These are phyloP conservation scores for Penicillium occitanis DNA, from an alignment of 2,329 filamentous ascomycete species.

Conservation along the genomic window DNA sequence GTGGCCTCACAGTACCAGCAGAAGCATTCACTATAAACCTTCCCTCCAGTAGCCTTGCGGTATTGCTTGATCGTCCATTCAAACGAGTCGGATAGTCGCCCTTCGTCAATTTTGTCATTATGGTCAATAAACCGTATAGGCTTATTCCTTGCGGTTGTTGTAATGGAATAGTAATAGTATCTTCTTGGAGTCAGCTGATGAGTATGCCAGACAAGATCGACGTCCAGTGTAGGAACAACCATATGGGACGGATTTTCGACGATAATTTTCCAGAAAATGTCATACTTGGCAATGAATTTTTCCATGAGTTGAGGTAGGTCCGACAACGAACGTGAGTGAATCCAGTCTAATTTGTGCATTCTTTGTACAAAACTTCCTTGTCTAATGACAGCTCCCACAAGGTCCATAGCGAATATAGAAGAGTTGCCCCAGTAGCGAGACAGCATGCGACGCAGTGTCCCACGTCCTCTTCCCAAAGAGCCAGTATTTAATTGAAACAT, in stretches of 20 bases:
- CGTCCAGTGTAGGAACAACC: conserved; percentile 36
- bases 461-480: conserved; percentile 29
- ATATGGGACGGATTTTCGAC: conserved; percentile 34
- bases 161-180: conserved; percentile 11
- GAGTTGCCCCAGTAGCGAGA: conserved; percentile 43
- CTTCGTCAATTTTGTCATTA: conserved; percentile 15
- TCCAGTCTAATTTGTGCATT: conserved; percentile 76
- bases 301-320: conserved; percentile 55
- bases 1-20: conserved; percentile 19
- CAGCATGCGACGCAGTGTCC: conserved; percentile 49
- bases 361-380: conserved; percentile 51
- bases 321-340: conserved; percentile 66
- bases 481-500: conserved; percentile 33
- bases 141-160: not conserved
- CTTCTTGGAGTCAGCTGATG: conserved; percentile 30
- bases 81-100: conserved; percentile 11
- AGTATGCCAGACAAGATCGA: conserved; percentile 40
- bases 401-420: conserved; percentile 38
- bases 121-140: conserved; percentile 11
- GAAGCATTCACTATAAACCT: conserved; percentile 16
- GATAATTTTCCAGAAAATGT: conserved; percentile 47
- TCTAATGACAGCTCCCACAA: conserved; percentile 43
- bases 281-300: conserved; percentile 59
- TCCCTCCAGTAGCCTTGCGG: not conserved
- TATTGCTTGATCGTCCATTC: conserved; percentile 17